Evolutionary conservation across 768 basidiomycete species (phyloP).

Genomic region (Lentinula aciculospora): DNA sequence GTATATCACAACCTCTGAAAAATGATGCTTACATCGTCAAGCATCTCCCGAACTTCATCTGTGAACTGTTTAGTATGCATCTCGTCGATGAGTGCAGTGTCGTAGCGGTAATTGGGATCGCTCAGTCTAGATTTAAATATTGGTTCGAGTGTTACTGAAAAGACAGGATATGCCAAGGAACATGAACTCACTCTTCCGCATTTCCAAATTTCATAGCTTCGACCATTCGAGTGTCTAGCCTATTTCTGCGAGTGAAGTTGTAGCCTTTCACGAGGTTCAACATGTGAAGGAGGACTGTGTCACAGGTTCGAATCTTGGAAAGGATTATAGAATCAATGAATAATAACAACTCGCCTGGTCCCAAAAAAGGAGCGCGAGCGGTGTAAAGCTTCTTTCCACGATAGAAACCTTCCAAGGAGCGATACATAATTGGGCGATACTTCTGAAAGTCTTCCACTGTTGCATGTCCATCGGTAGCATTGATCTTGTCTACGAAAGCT

Average conservation of each 20-base stretch:
- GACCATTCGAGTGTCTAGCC: conserved; percentile 46
- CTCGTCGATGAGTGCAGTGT: conserved; percentile 33
- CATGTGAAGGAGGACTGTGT: conserved; percentile 57
- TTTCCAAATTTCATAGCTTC: conserved; percentile 53
- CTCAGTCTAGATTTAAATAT: conserved; percentile 58
- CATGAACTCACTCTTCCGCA: background rate
- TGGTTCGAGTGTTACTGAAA: too few relatives aligned
- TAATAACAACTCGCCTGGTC: conserved; percentile 21
- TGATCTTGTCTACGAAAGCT: conserved; percentile 46
- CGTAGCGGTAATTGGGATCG: conserved; percentile 45
- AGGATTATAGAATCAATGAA: background rate
- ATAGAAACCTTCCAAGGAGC: conserved; percentile 55
- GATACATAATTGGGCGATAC: conserved; percentile 47
- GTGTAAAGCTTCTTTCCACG: conserved; percentile 58
- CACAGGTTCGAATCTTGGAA: too few relatives aligned
- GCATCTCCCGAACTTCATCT: conserved; percentile 35
- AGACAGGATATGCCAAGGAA: too few relatives aligned
- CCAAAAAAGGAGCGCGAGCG: conserved; percentile 57
- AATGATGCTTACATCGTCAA: conserved; percentile 60
- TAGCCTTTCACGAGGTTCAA: conserved; percentile 61
- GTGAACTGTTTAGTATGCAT: conserved; percentile 49
- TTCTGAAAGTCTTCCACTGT: conserved; percentile 46
- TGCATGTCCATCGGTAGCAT: conserved; percentile 51
- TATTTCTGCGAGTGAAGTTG: conserved; percentile 31
- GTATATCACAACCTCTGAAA: too few relatives aligned